A percentile compares a stretch with the other conserved stretches of the same genome.
phyloP scores from a whole-genome alignment of 179 eudicot genomes.

The Spinacia oleracea region DNA sequence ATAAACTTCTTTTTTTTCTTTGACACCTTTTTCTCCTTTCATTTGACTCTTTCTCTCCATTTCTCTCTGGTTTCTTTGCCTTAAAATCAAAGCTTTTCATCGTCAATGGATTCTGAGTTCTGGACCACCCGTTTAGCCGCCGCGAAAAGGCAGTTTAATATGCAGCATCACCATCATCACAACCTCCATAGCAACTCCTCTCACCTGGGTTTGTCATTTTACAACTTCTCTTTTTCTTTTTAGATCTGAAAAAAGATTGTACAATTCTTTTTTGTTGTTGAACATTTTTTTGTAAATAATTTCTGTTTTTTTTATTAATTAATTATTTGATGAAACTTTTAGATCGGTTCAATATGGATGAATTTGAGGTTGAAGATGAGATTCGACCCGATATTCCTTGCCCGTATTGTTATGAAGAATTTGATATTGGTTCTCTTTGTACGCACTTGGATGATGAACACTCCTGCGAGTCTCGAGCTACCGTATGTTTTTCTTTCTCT shows the following conservation, averaged over 20 bases:
- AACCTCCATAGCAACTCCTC: constrained; percentile 30
- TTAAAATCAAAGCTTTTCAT: background rate
- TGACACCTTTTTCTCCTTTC: constrained; percentile 5
- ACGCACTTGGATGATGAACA: constrained; percentile 89
- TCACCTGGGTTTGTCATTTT: constrained; percentile 52
- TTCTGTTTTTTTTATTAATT: constrained; percentile 21
- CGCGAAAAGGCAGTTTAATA: constrained; percentile 70
- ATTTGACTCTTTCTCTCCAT: constrained; percentile 26
- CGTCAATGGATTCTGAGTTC: constrained; percentile 72
- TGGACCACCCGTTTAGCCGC: constrained; percentile 87
- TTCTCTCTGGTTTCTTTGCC: background rate
- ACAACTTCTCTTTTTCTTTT: background rate
- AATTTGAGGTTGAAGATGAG: constrained; percentile 79
- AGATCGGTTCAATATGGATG: constrained; percentile 81
- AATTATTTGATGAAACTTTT: constrained; percentile 27
- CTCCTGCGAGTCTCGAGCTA: constrained; percentile 65
- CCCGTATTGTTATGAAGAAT: constrained; percentile 87
- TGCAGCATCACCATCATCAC: constrained; percentile 51
- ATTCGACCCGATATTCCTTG: constrained; percentile 73
- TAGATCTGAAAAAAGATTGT: constrained; percentile 5
- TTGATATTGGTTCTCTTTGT: constrained; percentile 75
- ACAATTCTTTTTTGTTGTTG: background rate
- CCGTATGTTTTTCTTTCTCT: constrained; percentile 45
- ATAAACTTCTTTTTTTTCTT: background rate
- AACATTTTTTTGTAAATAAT: background rate